These are phyloP conservation scores for Eucalyptus virginea DNA, from an alignment of 345 rosid species.

Conservation along the genomic window DNA sequence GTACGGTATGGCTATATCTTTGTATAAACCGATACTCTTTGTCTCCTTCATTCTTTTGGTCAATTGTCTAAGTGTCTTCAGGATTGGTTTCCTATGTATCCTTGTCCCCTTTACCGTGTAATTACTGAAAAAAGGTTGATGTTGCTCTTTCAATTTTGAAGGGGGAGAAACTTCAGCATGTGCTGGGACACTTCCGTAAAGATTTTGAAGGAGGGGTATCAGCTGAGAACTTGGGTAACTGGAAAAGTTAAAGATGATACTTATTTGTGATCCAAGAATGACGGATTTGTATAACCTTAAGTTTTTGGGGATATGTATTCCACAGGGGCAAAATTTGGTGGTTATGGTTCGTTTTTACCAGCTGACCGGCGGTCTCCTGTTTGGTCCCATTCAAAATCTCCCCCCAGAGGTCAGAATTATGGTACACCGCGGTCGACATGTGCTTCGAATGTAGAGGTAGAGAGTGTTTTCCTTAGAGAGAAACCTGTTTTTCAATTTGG, in stretches of 20 bases:
- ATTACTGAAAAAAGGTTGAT: neutral
- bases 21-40: neutral
- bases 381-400: conserved; percentile 44
- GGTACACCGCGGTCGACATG: conserved; percentile 48
- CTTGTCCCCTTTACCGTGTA: neutral
- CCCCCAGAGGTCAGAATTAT: conserved; percentile 35
- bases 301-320: conserved; percentile 6
- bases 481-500: neutral
- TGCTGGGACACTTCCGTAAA: conserved; percentile 89
- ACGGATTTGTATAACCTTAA: conserved; percentile 5
- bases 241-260: neutral
- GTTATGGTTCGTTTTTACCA: conserved; percentile 95
- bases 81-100: neutral
- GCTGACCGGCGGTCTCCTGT: conserved; percentile 71
- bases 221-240: conserved; percentile 91
- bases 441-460: conserved; percentile 56
- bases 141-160: conserved; percentile 16
- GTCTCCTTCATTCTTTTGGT: neutral
- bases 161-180: conserved; percentile 89
- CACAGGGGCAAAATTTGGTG: conserved; percentile 93
- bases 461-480: neutral
- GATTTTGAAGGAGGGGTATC: conserved; percentile 98
- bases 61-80: neutral
- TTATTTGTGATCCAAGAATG: conserved; percentile 7
- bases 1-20: neutral